These are phyloP conservation scores for Collybia mongolica DNA, from an alignment of 768 basidiomycete species.

Conservation along the genomic window DNA sequence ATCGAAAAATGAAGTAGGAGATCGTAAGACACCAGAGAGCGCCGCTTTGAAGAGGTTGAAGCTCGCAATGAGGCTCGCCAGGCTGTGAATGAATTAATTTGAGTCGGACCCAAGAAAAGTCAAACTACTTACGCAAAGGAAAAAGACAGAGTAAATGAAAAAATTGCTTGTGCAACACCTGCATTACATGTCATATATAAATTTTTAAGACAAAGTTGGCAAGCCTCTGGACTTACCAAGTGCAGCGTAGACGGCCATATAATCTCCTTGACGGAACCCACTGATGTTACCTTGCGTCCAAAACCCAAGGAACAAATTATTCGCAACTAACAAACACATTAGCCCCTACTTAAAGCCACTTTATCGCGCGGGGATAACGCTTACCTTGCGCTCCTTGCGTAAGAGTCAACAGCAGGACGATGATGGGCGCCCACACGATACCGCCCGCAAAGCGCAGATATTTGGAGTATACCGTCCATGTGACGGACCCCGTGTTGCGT, in stretches of 20 bases:
- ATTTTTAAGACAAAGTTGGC: neutral
- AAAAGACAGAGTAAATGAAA: constrained; percentile 48
- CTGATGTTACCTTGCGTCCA: constrained; percentile 61
- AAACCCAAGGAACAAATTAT: constrained; percentile 63
- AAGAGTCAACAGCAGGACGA: constrained; percentile 42
- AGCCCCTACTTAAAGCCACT: neutral
- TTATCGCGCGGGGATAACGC: neutral
- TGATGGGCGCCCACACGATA: constrained; percentile 44
- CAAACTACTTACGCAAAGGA: constrained; percentile 44
- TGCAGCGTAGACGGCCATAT: constrained; percentile 61
- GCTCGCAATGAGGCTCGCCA: constrained; percentile 39
- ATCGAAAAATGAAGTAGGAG: constrained; percentile 70
- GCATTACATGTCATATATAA: neutral
- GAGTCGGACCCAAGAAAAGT: neutral
- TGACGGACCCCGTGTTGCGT: constrained; percentile 50
- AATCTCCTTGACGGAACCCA: constrained; percentile 58
- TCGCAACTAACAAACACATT: constrained; percentile 41
- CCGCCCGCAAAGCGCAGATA: constrained; percentile 50
- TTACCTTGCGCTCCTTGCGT: constrained; percentile 51
- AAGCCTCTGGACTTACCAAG: constrained; percentile 29
- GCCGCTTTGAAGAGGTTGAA: constrained; percentile 55
- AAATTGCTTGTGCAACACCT: constrained; percentile 50
- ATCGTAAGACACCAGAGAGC: constrained; percentile 53
- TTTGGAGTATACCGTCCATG: constrained; percentile 44
- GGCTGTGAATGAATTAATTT: constrained; percentile 18